Percentiles rank a stretch among this genome's conserved stretches.
phyloP scores from a whole-genome alignment of 2,329 filamentous ascomycete species.

The Curvularia verruculosa region DNA sequence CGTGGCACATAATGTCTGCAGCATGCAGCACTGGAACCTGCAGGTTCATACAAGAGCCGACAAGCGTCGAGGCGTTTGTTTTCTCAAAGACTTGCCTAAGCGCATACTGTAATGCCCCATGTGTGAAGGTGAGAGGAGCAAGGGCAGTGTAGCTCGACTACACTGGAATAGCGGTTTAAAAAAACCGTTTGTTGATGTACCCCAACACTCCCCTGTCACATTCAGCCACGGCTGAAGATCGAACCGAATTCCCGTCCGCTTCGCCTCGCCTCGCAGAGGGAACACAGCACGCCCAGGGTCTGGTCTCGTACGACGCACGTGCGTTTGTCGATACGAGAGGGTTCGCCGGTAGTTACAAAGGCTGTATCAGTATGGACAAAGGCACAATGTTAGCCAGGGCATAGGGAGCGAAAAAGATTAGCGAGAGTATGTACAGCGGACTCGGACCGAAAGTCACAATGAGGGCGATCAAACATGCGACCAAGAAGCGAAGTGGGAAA shows the following conservation, averaged over 20 bases:
- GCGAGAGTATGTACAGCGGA: not conserved
- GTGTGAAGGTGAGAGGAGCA: not conserved
- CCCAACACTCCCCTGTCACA: slow-evolving; percentile 2
- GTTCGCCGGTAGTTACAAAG: not conserved
- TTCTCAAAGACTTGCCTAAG: slow-evolving; percentile 4
- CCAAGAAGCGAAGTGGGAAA: slow-evolving; percentile 3
- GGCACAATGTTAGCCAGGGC: not conserved
- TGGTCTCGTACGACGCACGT: slow-evolving; percentile 2
- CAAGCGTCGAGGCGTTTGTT: not conserved
- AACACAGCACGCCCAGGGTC: slow-evolving; percentile 1
- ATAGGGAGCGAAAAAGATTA: not conserved
- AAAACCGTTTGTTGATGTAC: slow-evolving; percentile 5
- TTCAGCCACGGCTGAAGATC: slow-evolving; percentile 8
- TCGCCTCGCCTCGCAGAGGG: slow-evolving; percentile 7
- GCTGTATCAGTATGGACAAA: slow-evolving; percentile 5
- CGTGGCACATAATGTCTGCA: not conserved
- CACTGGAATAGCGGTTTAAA: slow-evolving; percentile 14
- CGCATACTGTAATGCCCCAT: not conserved
- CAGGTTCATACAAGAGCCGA: not conserved
- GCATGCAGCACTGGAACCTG: not conserved
- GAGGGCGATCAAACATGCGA: slow-evolving; percentile 9
- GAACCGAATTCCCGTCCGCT: slow-evolving; percentile 14
- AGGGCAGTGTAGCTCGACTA: slow-evolving; percentile 1
- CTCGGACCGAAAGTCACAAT: not conserved
- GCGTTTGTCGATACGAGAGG: slow-evolving; percentile 5